Evolutionary conservation across 495 filamentous ascomycete genomes (phyloP).

Genomic region (Bacidia rubella): DNA sequence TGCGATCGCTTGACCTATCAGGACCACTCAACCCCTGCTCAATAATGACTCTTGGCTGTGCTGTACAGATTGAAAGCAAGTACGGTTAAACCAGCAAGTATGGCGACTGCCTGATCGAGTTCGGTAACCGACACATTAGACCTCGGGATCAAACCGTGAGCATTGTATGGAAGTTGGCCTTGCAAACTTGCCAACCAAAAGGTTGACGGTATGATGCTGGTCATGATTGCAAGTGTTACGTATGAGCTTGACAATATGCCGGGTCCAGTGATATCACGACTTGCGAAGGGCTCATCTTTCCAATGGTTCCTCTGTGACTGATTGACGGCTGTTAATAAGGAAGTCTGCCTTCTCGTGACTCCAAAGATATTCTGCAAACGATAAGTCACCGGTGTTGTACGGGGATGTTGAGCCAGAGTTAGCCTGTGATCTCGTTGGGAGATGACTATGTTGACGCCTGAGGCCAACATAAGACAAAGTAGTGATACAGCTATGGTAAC

Average conservation of each 20-base stretch:
- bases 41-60: slow-evolving; percentile 1
- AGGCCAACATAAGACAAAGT: too few species aligned
- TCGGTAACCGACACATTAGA: slow-evolving; percentile 8
- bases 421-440: too few species aligned
- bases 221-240: not conserved
- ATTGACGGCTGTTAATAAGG: too few species aligned
- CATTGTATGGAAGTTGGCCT: not conserved
- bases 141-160: slow-evolving; percentile 1
- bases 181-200: not conserved
- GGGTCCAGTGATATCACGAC: slow-evolving; percentile 3
- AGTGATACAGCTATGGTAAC: too few species aligned
- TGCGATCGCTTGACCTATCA: too few species aligned
- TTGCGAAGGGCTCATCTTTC: not conserved
- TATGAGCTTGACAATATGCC: slow-evolving; percentile 1
- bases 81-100: slow-evolving; percentile 6
- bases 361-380: too few species aligned
- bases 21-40: slow-evolving; percentile 5
- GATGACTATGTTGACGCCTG: too few species aligned
- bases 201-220: not conserved
- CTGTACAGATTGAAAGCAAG: slow-evolving; percentile 6
- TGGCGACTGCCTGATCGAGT: slow-evolving; percentile 6
- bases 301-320: too few species aligned
- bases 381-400: too few species aligned
- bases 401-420: too few species aligned
- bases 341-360: too few species aligned